phyloP scores from a whole-genome alignment of 2,329 filamentous ascomycete species.

The Aspergillus viridinutans region DNA sequence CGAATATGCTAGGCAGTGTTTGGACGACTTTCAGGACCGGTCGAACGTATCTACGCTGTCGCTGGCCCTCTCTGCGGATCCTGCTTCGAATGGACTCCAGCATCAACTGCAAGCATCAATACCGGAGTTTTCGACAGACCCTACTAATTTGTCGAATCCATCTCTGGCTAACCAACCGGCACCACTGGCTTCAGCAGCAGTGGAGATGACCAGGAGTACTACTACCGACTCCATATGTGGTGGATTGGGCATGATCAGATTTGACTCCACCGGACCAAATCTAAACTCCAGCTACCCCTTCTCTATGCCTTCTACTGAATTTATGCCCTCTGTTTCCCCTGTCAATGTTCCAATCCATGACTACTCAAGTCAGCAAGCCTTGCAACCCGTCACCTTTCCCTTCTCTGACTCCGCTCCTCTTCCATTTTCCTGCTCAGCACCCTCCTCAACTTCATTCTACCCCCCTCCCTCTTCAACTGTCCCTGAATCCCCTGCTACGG shows the following conservation, averaged over 20 bases:
- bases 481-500: constrained; percentile 39
- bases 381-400: constrained; percentile 23
- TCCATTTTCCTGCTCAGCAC: constrained; percentile 35
- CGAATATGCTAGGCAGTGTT: constrained; percentile 37
- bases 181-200: constrained; percentile 24
- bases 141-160: constrained; percentile 3
- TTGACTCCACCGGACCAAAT: constrained; percentile 39
- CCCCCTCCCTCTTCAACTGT: constrained; percentile 24
- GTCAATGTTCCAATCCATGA: constrained; percentile 27
- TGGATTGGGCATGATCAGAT: constrained; percentile 42
- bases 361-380: constrained; percentile 19
- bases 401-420: constrained; percentile 28
- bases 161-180: constrained; percentile 23
- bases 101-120: constrained; percentile 22
- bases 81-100: constrained; percentile 21
- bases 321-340: constrained; percentile 24
- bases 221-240: constrained; percentile 45
- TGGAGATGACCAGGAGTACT: constrained; percentile 44
- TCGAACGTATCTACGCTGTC: constrained; percentile 19
- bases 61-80: constrained; percentile 21
- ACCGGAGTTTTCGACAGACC: constrained; percentile 7
- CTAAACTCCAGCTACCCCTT: constrained; percentile 28
- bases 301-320: constrained; percentile 25
- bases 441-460: constrained; percentile 29
- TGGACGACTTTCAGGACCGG: constrained; percentile 28